These are phyloP conservation scores for Phytopythium kandeliae DNA, from an alignment of 352 stramenopile genomes.

Conservation along the genomic window DNA sequence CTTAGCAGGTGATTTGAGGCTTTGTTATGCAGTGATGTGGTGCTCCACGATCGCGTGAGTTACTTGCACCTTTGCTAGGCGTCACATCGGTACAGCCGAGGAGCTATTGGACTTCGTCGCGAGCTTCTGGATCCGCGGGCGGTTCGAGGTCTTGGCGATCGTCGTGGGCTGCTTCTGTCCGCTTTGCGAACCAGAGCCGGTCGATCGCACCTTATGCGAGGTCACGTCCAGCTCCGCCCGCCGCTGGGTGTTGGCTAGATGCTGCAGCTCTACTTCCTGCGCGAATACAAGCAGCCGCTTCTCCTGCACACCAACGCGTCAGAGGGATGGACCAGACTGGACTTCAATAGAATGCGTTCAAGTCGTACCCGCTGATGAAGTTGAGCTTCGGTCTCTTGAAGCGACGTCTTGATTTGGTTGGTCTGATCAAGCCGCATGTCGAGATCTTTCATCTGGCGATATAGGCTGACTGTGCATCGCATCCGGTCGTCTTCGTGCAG, in stretches of 20 bases:
- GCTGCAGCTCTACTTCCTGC: conserved; percentile 22
- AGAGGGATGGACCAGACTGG: too few species aligned
- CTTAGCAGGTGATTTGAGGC: too few species aligned
- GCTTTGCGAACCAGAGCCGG: background rate
- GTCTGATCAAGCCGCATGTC: background rate
- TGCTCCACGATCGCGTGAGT: too few species aligned
- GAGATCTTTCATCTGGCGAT: conserved; percentile 1
- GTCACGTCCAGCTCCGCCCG: conserved; percentile 9
- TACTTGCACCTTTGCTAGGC: too few species aligned
- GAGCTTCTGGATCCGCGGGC: background rate
- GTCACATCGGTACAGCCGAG: too few species aligned
- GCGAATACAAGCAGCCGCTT: conserved; percentile 16
- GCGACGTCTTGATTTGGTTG: background rate
- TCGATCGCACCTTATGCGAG: background rate
- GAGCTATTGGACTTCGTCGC: conserved; percentile 4
- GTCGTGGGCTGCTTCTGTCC: background rate
- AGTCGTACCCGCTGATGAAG: conserved; percentile 5
- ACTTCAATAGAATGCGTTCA: too few species aligned
- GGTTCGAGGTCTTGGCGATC: background rate
- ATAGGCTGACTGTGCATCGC: background rate
- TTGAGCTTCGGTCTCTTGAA: background rate
- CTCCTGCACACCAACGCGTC: too few species aligned
- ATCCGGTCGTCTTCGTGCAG: conserved; percentile 11
- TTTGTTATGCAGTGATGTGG: too few species aligned
- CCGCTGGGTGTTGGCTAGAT: conserved; percentile 13